Evolutionary conservation across 2,329 filamentous ascomycete genomes (phyloP), one percentile per base, ranked within the genome.

Genomic region (Ceratocystis cacaofunesta): DNA sequence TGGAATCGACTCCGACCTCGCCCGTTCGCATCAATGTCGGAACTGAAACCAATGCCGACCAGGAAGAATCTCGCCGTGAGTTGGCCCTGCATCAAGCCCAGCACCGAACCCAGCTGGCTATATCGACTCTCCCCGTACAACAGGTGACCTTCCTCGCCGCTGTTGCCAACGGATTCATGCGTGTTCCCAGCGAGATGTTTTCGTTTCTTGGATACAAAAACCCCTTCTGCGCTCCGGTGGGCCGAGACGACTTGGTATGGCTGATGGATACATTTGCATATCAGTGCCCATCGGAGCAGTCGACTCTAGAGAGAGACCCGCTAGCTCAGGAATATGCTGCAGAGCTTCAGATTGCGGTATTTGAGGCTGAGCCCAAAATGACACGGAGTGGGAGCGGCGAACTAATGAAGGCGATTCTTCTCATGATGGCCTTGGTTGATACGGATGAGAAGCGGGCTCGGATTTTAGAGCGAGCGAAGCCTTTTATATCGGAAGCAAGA

Each of bases 341-440:
- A 30, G 90, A 96, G 72, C 91, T 92, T 68, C 85, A 95, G 0
- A 84, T 88, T 1, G 89, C 88, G 57, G 89, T 90, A 66, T 95
- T 96, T 70, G 83, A 87, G 32, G 69, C 85, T 85, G 71, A 79
- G 89, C 70, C 83, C 85, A 4, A 86, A 87, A 50, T 81, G 82
- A 68, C 81, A 85, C 68, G 75, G 5, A 36, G 28, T 30, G 55
- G 55, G 4, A 58, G 91, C 1, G 82, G 87, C 52, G 82, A 87
- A 46, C 79, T 87, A 4, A 87, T 92, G 15, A 82, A 83, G n/a
- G 79, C 81, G 68, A 80, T 96, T 65, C 85, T 86, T 17, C 82
- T 87, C 68, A 81, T 84, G 69, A 75, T 94, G 44, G 87, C 87
- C 0, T 73, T 95, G 17, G 81, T 78, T 10, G 81, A 82, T 62